Evolutionary conservation across 192 early-diverging fungal genomes (phyloP).

Genomic region (Globomyces pollinis-pini): DNA sequence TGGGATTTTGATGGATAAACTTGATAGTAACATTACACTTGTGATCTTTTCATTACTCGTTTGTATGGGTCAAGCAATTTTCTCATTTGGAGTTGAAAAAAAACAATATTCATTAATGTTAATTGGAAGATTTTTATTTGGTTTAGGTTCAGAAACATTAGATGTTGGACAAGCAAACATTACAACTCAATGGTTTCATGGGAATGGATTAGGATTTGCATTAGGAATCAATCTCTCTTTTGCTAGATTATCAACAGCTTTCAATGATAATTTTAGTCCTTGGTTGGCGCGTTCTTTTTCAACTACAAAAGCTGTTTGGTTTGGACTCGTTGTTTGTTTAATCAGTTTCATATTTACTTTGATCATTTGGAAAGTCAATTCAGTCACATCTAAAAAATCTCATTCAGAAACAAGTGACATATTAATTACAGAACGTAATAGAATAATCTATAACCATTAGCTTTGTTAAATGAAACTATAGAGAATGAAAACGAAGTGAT

Average conservation of each 20-base stretch:
- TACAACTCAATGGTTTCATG: slow-evolving; percentile 53
- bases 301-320: slow-evolving; percentile 38
- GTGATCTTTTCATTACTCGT: slow-evolving; percentile 37
- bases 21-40: slow-evolving; percentile 33
- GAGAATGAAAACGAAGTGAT: too few species aligned
- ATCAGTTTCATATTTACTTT: slow-evolving; percentile 33
- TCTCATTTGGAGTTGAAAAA: slow-evolving; percentile 32
- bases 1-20: slow-evolving; percentile 34
- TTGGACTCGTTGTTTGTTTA: slow-evolving; percentile 40
- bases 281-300: slow-evolving; percentile 25
- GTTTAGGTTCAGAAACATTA: slow-evolving; percentile 53
- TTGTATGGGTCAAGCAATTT: slow-evolving; percentile 38
- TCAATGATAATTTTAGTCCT: slow-evolving; percentile 55
- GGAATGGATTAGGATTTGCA: slow-evolving; percentile 52
- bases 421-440: too few species aligned
- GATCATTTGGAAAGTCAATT: slow-evolving; percentile 15
- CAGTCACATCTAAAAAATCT: too few species aligned
- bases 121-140: slow-evolving; percentile 53
- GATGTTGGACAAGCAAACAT: slow-evolving; percentile 56
- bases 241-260: slow-evolving; percentile 45
- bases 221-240: slow-evolving; percentile 44
- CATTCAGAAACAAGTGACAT: too few species aligned
- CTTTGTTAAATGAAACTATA: too few species aligned
- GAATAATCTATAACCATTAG: too few species aligned
- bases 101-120: slow-evolving; percentile 40